Evolutionary conservation across 2,329 filamentous ascomycete genomes (phyloP), one percentile per base, ranked within the genome.

Genomic region (Penicillium sp.): DNA sequence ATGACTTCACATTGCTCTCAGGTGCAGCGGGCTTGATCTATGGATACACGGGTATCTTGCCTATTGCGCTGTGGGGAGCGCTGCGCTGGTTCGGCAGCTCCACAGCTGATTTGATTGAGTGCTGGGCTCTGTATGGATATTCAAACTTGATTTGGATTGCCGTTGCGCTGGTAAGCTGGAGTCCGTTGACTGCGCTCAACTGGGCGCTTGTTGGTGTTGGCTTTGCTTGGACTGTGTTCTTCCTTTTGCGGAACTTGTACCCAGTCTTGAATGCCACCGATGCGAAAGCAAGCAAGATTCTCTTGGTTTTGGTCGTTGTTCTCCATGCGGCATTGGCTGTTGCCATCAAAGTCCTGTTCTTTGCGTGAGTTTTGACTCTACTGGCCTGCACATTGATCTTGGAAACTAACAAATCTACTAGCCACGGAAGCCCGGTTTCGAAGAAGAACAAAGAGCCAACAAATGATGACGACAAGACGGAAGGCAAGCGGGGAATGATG

Each of bases 121-220:
- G 92, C 79, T 92, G 90, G 86, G 90, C 92, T 55, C 80, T 99
- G 34, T 99, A 97, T 74, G 94, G 94, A 50, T 99, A 99, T 79
- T 85, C 89, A 53, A 99, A 99, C 77, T 80, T 99, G 67, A 90
- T 99, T 69, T 99, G 94, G 94, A 92, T 99, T 65, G 90, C 89
- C 2, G 92, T 99, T 41, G 92, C 94, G 45, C 77, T 96, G 58
- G 90, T 97, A 63, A 92, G 88, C 71, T 97, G 92, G 89, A 93
- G 89, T 60, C 88, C 89, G 49, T 79, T 97, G 64, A 86, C 85
- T 50, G 85, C 91, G 52, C 83, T 99, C 62, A 99, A 99, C 79
- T 97, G 90, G 83, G 84, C 91, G 16, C 96, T 99, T 72, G 92
- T 97, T 14, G 92, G 84, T 29, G 81, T 97, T 59, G 92, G 92